phyloP scores from a whole-genome alignment of 257 asterid genomes.

The Coffea eugenioides region DNA sequence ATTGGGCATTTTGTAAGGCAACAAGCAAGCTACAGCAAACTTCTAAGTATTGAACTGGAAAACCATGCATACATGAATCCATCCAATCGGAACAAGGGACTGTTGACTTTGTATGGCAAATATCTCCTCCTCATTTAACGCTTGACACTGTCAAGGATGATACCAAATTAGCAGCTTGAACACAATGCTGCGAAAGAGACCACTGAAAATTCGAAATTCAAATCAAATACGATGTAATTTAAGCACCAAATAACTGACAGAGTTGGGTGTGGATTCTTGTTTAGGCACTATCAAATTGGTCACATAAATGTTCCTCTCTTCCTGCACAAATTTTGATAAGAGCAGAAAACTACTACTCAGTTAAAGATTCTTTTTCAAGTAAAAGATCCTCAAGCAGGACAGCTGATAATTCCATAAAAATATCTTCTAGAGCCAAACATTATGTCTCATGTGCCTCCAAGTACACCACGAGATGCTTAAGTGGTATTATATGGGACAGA shows the following conservation, averaged over 20 bases:
- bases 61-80: conserved; percentile 47
- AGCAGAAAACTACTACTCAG: not conserved
- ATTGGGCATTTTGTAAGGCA: not conserved
- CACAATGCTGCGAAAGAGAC: too few relatives aligned
- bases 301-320: conserved; percentile 36
- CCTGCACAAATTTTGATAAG: conserved; percentile 32
- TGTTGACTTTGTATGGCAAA: conserved; percentile 43
- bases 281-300: conserved; percentile 46
- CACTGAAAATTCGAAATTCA: not conserved
- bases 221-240: not conserved
- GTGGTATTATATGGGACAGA: not conserved
- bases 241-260: conserved; percentile 32
- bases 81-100: conserved; percentile 48
- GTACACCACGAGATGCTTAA: not conserved
- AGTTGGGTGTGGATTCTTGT: conserved; percentile 46
- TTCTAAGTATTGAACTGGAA: not conserved
- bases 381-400: not conserved
- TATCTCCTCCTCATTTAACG: conserved; percentile 50
- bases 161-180: conserved; percentile 3
- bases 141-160: conserved; percentile 39
- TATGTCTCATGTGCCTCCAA: not conserved
- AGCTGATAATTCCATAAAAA: not conserved
- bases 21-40: not conserved
- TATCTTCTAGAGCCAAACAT: not conserved
- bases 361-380: not conserved